Percentiles rank a stretch among this genome's conserved stretches.
These are phyloP conservation scores for Coprinopsis marcescibilis DNA, from an alignment of 768 basidiomycete species.

Conservation along the genomic window DNA sequence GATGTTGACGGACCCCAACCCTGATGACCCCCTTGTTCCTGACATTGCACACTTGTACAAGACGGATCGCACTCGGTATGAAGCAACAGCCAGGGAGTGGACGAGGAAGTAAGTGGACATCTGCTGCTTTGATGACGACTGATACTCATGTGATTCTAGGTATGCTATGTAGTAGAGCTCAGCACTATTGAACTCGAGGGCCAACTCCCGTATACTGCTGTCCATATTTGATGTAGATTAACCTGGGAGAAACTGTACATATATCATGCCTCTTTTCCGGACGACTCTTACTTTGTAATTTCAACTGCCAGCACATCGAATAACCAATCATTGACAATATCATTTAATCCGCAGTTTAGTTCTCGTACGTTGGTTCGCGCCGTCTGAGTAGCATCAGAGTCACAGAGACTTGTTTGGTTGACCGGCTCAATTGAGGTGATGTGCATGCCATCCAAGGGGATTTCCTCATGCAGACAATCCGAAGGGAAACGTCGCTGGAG, in stretches of 20 bases:
- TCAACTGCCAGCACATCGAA: background rate
- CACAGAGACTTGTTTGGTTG: too few relatives aligned
- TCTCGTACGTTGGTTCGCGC: too few relatives aligned
- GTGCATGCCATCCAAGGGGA: too few relatives aligned
- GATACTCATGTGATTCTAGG: conserved; percentile 19
- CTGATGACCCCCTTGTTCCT: conserved; percentile 97
- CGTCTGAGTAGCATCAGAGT: too few relatives aligned
- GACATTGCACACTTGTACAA: conserved; percentile 99
- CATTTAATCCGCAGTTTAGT: background rate
- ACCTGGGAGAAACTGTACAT: conserved; percentile 5
- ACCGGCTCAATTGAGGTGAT: too few relatives aligned
- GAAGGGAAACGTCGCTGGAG: too few relatives aligned
- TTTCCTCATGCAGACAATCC: too few relatives aligned
- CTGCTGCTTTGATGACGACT: conserved; percentile 3
- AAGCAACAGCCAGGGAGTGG: conserved; percentile 98
- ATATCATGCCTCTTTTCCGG: background rate
- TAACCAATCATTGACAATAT: background rate
- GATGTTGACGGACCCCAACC: conserved; percentile 99
- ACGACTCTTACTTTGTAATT: background rate
- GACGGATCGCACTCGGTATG: conserved; percentile 96
- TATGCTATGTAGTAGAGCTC: conserved; percentile 29
- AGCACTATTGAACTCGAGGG: background rate
- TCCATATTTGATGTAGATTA: conserved; percentile 1
- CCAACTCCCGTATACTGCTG: background rate
- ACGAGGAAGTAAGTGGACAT: conserved; percentile 82